Percentiles rank a stretch among this genome's conserved stretches.
Evolutionary conservation across 2,329 filamentous ascomycete species (phyloP).

Genomic region (Cladosporium colombiae): DNA sequence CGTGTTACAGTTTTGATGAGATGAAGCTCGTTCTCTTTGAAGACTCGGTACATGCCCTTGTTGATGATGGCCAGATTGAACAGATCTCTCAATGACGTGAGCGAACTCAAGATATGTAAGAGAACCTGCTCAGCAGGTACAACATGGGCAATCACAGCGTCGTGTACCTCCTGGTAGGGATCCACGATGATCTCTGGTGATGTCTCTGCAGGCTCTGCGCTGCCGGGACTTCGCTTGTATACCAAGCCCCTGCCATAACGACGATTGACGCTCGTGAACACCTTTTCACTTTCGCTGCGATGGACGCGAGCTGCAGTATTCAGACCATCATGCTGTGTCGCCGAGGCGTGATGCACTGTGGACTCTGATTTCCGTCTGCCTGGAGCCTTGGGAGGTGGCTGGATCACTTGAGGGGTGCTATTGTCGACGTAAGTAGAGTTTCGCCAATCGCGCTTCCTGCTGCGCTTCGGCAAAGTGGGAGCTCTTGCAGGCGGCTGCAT

Average conservation of each 20-base stretch:
- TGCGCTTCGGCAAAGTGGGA: constrained; percentile 44
- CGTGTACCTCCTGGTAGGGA: background rate
- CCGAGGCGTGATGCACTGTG: background rate
- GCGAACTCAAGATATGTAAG: constrained; percentile 51
- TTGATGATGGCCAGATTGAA: constrained; percentile 57
- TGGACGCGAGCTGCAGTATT: background rate
- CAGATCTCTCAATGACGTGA: constrained; percentile 55
- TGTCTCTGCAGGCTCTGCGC: background rate
- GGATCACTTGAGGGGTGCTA: background rate
- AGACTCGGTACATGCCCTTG: constrained; percentile 58
- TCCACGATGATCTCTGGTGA: background rate
- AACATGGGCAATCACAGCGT: background rate
- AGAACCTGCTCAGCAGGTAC: constrained; percentile 51
- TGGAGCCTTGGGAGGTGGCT: constrained; percentile 16
- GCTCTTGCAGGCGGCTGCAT: constrained; percentile 35
- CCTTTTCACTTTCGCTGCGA: constrained; percentile 13
- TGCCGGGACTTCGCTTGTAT: constrained; percentile 6
- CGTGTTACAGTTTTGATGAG: constrained; percentile 54
- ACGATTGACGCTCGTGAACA: background rate
- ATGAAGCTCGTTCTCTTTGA: constrained; percentile 57
- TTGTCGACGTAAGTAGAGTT: constrained; percentile 10
- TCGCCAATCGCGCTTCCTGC: constrained; percentile 43
- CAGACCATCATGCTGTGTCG: background rate
- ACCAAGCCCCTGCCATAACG: background rate
- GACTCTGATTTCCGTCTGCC: constrained; percentile 17